Conservation (phyloP, 164 flowering plant genomes). For the Liriodendron chinense region DNA sequence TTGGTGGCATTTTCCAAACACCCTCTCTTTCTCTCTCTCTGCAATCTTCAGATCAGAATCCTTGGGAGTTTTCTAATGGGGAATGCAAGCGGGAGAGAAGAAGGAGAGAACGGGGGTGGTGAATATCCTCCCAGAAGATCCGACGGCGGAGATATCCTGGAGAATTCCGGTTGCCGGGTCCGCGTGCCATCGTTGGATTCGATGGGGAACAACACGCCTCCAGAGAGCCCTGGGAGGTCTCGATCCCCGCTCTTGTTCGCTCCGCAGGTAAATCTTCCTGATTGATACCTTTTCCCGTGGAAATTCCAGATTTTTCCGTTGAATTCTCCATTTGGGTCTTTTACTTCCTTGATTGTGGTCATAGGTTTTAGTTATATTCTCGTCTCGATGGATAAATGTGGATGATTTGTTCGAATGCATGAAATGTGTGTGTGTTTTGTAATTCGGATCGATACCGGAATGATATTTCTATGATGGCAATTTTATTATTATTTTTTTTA, state of each 20-base stretch:
- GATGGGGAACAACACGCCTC: conserved; percentile 54
- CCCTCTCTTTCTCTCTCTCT: neutral
- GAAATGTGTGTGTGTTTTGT: too few species aligned
- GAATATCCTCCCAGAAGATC: conserved; percentile 29
- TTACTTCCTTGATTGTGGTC: neutral
- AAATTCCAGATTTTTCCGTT: neutral
- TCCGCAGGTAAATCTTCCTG: conserved; percentile 53
- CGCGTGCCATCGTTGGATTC: conserved; percentile 39
- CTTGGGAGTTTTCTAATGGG: conserved; percentile 39
- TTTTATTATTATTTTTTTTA: too few species aligned
- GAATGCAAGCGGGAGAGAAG: conserved; percentile 68
- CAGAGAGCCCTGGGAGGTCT: conserved; percentile 43
- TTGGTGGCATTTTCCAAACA: conserved; percentile 5
- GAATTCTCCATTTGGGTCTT: neutral
- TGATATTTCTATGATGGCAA: too few species aligned
- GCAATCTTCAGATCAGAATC: neutral
- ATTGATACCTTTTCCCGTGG: neutral
- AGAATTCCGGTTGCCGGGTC: conserved; percentile 20
- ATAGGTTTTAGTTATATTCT: neutral
- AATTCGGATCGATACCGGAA: too few species aligned
- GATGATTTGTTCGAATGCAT: too few species aligned
- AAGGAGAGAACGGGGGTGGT: conserved; percentile 24
- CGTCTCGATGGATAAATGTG: neutral
- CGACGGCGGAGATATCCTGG: conserved; percentile 21
- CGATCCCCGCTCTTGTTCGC: conserved; percentile 59